Conservation (phyloP, 2,329 filamentous ascomycete genomes). For the Alternaria sp. region DNA sequence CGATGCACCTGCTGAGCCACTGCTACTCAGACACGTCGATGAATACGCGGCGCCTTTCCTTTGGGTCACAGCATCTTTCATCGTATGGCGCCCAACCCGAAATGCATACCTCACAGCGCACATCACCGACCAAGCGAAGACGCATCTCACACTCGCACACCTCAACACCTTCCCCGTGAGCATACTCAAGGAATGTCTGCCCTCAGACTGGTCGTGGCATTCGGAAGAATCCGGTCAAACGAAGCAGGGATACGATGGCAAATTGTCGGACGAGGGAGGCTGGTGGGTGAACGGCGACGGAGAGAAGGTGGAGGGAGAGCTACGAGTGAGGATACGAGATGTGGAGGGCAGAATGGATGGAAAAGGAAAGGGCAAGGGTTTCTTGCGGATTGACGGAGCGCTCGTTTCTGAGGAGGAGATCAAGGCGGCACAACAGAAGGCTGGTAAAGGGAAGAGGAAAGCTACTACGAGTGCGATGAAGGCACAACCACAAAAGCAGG, state of each 20-base stretch:
- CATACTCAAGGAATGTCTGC: slow-evolving; percentile 78
- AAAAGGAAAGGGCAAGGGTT: slow-evolving; percentile 74
- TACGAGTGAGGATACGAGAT: slow-evolving; percentile 82
- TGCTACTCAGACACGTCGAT: slow-evolving; percentile 41
- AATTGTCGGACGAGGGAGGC: slow-evolving; percentile 59
- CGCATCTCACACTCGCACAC: slow-evolving; percentile 86
- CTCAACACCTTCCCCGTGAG: slow-evolving; percentile 92
- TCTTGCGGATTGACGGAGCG: slow-evolving; percentile 87
- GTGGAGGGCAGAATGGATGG: slow-evolving; percentile 73
- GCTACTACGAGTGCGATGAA: slow-evolving; percentile 8
- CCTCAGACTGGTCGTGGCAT: slow-evolving; percentile 78
- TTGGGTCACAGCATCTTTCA: slow-evolving; percentile 87
- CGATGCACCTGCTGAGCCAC: slow-evolving; percentile 6
- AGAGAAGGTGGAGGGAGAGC: slow-evolving; percentile 56
- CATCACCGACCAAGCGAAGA: slow-evolving; percentile 86
- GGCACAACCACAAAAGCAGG: slow-evolving; percentile 1
- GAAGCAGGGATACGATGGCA: slow-evolving; percentile 35
- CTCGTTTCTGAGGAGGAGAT: slow-evolving; percentile 76
- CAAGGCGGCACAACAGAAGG: slow-evolving; percentile 34
- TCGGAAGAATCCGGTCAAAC: slow-evolving; percentile 28
- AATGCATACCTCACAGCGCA: slow-evolving; percentile 79
- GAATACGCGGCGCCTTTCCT: slow-evolving; percentile 88
- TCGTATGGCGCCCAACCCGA: slow-evolving; percentile 78
- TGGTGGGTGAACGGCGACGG: slow-evolving; percentile 79
- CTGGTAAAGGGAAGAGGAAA: slow-evolving; percentile 18